phyloP scores from a whole-genome alignment of 352 stramenopile species.

The Discostella stelligera region DNA sequence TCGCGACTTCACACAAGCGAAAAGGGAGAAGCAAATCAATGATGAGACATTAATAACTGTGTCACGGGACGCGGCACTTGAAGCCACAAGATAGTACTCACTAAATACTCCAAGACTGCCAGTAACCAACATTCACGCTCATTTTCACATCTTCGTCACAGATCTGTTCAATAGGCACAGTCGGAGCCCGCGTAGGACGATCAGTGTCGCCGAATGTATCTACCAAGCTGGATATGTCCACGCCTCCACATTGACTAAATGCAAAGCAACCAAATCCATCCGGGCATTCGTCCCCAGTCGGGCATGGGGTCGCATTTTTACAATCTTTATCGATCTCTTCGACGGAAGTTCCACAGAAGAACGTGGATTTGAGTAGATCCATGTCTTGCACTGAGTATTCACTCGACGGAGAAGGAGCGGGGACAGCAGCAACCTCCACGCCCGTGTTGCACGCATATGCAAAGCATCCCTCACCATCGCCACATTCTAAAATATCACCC shows the following conservation, averaged over 20 bases:
- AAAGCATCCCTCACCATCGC: slow-evolving; percentile 55
- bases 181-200: slow-evolving; percentile 49
- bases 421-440: slow-evolving; percentile 8
- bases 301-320: slow-evolving; percentile 48
- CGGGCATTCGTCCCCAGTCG: slow-evolving; percentile 49
- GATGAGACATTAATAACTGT: slow-evolving; percentile 1
- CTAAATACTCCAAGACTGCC: slow-evolving; percentile 69
- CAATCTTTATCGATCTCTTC: slow-evolving; percentile 57
- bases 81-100: slow-evolving; percentile 31
- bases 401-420: slow-evolving; percentile 17
- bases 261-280: slow-evolving; percentile 55
- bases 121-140: slow-evolving; percentile 62
- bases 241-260: slow-evolving; percentile 50
- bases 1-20: slow-evolving; percentile 33
- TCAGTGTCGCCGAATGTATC: slow-evolving; percentile 58
- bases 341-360: slow-evolving; percentile 53
- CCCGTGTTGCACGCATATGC: slow-evolving; percentile 48
- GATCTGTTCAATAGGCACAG: slow-evolving; percentile 48
- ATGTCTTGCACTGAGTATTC: slow-evolving; percentile 53
- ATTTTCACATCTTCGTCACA: slow-evolving; percentile 56
- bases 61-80: neutral
- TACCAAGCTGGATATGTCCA: slow-evolving; percentile 48
- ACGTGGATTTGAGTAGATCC: slow-evolving; percentile 52
- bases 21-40: neutral
- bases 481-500: slow-evolving; percentile 52